A percentile compares a stretch with the other conserved stretches of the same genome.
Conservation (phyloP, 2,329 filamentous ascomycete genomes). For the Scedosporium boydii region DNA sequence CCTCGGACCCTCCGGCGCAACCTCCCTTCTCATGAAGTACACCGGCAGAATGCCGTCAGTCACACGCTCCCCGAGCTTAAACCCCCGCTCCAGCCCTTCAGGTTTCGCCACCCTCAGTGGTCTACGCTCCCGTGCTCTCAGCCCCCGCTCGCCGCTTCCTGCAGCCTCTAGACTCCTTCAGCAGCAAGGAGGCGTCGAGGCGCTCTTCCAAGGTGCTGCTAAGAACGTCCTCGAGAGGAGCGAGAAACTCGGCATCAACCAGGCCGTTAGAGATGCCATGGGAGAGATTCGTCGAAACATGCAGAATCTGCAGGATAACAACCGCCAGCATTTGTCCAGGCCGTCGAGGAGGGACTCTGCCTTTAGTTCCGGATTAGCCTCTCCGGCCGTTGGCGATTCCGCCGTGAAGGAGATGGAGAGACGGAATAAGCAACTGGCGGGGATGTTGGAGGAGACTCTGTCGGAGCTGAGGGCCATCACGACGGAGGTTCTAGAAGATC, state of each 20-base stretch:
- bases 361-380: conserved; percentile 23
- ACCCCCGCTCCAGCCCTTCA: conserved; percentile 20
- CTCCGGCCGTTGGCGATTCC: conserved; percentile 7
- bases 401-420: conserved; percentile 46
- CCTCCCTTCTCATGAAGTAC: conserved; percentile 61
- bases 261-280: conserved; percentile 70
- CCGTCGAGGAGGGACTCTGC: conserved; percentile 20
- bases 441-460: conserved; percentile 59
- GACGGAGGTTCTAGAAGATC: conserved; percentile 36
- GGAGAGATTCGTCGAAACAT: conserved; percentile 72
- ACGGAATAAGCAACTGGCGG: conserved; percentile 57
- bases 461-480: conserved; percentile 53
- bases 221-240: conserved; percentile 64
- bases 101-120: conserved; percentile 22
- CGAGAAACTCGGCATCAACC: conserved; percentile 71
- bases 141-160: conserved; percentile 33
- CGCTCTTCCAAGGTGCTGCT: conserved; percentile 65
- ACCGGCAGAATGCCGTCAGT: conserved; percentile 43
- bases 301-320: conserved; percentile 25
- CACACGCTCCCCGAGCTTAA: conserved; percentile 13
- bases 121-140: conserved; percentile 31
- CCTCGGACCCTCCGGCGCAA: conserved; percentile 51
- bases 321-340: conserved; percentile 19
- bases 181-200: conserved; percentile 53
- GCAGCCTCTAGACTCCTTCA: conserved; percentile 43